Base-by-base conservation (phyloP, 1,139 yeast genomes). In the Suhomyces atakaporum region DNA sequence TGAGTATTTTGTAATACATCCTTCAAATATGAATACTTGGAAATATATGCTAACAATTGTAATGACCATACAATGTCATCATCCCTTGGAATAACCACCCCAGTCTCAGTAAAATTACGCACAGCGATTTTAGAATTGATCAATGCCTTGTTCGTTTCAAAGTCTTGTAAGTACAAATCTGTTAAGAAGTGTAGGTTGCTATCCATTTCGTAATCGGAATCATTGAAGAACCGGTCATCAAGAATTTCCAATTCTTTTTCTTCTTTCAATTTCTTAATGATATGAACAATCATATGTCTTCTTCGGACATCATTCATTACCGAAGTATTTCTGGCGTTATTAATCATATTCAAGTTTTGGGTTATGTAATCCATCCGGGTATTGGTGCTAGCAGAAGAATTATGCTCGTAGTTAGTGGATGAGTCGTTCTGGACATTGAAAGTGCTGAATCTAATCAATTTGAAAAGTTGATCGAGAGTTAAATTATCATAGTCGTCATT, bases 1-100 rank as follows among this genome's bases (percentile, higher is more conserved):
- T 84, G 86, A 4, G 95, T 81, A 36, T 76, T 76, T 47, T 89
- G 95, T 36, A 92, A 67, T 27, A 73, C 72, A 33, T 81, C 82
- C 52, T 90, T 85, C 56, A 90, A 67, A 42, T 81, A 75, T 1
- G 97, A 84, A 55, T 90, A 90, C 58, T 92, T 92, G 7, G 97
- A 88, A 33, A 90, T 86, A 59, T 89, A 92, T 13, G 97, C 97
- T 38, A 92, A 63, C 22, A 92, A 71, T 60, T 92, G 97, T 37
- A 92, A 69, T 5, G 95, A 84, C 96, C 97, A 89, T 23, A 88
- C 81, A 19, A 92, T 86, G 56, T 92, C 98, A 55, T 90, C 97
- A 45, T 87, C 95, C 43, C 88, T 76, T 1, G 97, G 96, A 8
- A 88, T 76, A 12, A 89, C 75, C 16, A 83, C 81, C 2, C 96